Base-by-base conservation (phyloP, 768 basidiomycete species). In the Russula sp. region DNA sequence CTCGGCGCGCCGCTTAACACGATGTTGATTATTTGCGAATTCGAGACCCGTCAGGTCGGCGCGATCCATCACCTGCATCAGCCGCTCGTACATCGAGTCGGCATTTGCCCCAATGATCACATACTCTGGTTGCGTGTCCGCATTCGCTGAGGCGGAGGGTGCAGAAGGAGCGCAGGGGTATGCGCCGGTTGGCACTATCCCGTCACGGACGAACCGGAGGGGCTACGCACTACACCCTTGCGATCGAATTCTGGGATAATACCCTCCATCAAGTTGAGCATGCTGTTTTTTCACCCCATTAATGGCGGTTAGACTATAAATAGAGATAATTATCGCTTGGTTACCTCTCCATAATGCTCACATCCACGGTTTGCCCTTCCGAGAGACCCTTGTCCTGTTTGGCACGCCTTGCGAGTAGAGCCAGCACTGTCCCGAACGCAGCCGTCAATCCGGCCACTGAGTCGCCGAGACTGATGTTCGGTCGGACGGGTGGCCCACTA, bases 201-300 rank as follows among this genome's bases (percentile, higher is more conserved):
- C 0, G 87, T 89, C 32, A 89, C 80, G 3, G 87, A 88, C 7
- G 87, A 88, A 24, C 87, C 87, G 10, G 88, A 89, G 2, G 87
- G 88, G 13, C 87, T 83, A 44, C 88, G 84, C 66, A 85, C 86
- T 75, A 85, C 86, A 62, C 82, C 82, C 72, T 86, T 88, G 59
- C 87, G 83, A 71, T 88, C 86, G 61, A 86, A 88, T 73, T 87
- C 88, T 13, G 88, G 88, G 54, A 88, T 84, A 63, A 89, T 83
- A 2, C 88, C 87, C 69, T 89, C 88, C 88, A 88, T 89, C 54
- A 88, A 74, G 69, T 88, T 89, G 5, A 89, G 74, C 87, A 89
- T 88, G 69, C 87, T 89, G 61, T 53, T 28, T 36, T 20, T 1
- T 24, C 9, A 20, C 14, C 28, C 32, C 24, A 13, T 63, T 7